Evolutionary conservation across 306 rosid species (phyloP).

Genomic region (Vicia faba): DNA sequence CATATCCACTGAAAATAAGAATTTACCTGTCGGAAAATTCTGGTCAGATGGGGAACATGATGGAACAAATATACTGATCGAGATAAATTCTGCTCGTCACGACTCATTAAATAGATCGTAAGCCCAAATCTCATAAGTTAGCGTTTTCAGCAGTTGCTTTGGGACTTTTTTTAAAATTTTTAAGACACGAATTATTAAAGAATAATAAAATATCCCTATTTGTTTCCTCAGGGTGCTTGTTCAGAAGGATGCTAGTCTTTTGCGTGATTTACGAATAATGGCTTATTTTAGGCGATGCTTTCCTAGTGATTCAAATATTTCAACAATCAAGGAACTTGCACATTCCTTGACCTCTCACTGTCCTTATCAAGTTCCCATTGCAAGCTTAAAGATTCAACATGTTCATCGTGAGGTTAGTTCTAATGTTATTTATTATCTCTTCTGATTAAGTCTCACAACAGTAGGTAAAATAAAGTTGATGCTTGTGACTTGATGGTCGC

Average conservation of each 20-base stretch:
- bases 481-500: slow-evolving; percentile 25
- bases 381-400: slow-evolving; percentile 75
- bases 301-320: slow-evolving; percentile 58
- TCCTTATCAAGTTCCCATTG: slow-evolving; percentile 89
- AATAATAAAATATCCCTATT: slow-evolving; percentile 7
- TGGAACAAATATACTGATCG: slow-evolving; percentile 56
- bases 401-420: slow-evolving; percentile 74
- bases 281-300: slow-evolving; percentile 91
- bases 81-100: slow-evolving; percentile 69
- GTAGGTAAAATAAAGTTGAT: neutral
- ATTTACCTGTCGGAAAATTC: slow-evolving; percentile 82
- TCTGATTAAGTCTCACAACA: slow-evolving; percentile 6
- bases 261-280: slow-evolving; percentile 75
- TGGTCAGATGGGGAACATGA: slow-evolving; percentile 60
- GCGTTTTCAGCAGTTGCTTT: slow-evolving; percentile 23
- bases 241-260: slow-evolving; percentile 65
- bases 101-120: slow-evolving; percentile 80
- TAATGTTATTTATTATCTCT: slow-evolving; percentile 27
- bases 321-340: slow-evolving; percentile 79
- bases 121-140: slow-evolving; percentile 43
- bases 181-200: neutral
- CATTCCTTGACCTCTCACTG: slow-evolving; percentile 76
- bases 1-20: slow-evolving; percentile 68
- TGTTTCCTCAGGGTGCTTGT: slow-evolving; percentile 59
- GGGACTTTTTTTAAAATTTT: neutral